phyloP scores from a whole-genome alignment of 2,329 filamentous ascomycete genomes.

The Paecilomyces fulvus region DNA sequence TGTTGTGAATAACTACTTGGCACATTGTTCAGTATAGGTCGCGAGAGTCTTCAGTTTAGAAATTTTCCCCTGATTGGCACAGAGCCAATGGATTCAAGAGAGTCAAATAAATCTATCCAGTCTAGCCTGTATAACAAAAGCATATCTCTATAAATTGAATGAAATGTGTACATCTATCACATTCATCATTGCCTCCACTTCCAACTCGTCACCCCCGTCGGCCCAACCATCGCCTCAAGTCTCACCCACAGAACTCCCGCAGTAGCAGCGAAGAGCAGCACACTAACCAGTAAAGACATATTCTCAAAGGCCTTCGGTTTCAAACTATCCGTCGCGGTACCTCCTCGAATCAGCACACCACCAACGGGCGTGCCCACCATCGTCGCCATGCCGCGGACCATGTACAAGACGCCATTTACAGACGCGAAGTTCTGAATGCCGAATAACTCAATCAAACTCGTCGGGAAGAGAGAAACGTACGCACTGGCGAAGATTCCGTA shows the following conservation, averaged over 20 bases:
- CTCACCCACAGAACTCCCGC: not conserved
- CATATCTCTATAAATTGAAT: no score
- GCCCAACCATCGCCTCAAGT: not conserved
- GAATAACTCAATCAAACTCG: conserved; percentile 30
- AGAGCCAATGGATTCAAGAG: no score
- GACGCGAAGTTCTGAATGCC: conserved; percentile 29
- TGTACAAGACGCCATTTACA: conserved; percentile 31
- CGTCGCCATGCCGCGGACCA: conserved; percentile 30
- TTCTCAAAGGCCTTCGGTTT: conserved; percentile 8
- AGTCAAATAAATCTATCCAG: no score
- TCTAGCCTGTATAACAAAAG: no score
- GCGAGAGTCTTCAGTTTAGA: no score
- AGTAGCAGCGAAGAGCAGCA: not conserved
- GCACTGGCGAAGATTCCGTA: conserved; percentile 33
- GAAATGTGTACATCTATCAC: not conserved
- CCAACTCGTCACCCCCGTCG: not conserved
- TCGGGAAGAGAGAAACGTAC: conserved; percentile 33
- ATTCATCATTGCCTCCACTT: not conserved
- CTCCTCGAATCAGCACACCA: not conserved
- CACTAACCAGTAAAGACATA: conserved; percentile 1
- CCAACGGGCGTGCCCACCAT: conserved; percentile 29
- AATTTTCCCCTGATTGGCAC: no score
- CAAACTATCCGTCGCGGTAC: not conserved
- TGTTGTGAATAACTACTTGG: no score
- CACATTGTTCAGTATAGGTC: no score